Conservation (phyloP, 75 land plant species). For the Ceratopteris richardii region DNA sequence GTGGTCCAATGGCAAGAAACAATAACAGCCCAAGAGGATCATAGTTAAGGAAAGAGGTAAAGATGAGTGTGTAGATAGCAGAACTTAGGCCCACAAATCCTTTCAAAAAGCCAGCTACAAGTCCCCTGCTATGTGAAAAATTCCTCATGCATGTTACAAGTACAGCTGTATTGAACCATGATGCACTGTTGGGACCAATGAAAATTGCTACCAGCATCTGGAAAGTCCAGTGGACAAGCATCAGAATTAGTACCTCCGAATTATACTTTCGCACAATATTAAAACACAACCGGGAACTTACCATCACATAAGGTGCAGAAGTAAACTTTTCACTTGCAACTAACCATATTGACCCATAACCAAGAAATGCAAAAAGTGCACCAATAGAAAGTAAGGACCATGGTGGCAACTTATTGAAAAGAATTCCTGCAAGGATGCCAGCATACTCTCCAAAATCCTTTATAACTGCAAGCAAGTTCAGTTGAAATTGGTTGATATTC, state of each 20-base stretch:
- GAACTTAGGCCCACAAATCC: constrained; percentile 83
- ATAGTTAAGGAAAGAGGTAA: constrained; percentile 27
- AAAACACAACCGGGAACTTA: not conserved
- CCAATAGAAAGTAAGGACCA: constrained; percentile 35
- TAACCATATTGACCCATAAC: constrained; percentile 28
- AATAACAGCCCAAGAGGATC: constrained; percentile 43
- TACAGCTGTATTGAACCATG: constrained; percentile 78
- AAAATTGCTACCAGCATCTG: constrained; percentile 61
- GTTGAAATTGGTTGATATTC: constrained; percentile 25
- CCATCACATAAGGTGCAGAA: constrained; percentile 27
- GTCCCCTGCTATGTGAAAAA: constrained; percentile 82
- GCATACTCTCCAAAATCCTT: constrained; percentile 31
- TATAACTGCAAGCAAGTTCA: constrained; percentile 28
- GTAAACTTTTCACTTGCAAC: constrained; percentile 15
- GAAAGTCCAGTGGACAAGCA: not conserved
- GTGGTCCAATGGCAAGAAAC: constrained; percentile 49
- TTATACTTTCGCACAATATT: too few species aligned
- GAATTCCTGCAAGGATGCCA: constrained; percentile 26
- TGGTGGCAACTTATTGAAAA: constrained; percentile 26
- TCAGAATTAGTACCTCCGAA: not conserved
- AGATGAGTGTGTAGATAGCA: constrained; percentile 68
- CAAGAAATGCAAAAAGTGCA: constrained; percentile 18
- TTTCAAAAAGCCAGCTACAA: constrained; percentile 84
- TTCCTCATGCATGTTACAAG: constrained; percentile 93
- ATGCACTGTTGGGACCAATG: constrained; percentile 57